Percentiles rank a stretch among this genome's conserved stretches.
phyloP scores from a whole-genome alignment of 768 basidiomycete genomes.

The Suillus americanus region DNA sequence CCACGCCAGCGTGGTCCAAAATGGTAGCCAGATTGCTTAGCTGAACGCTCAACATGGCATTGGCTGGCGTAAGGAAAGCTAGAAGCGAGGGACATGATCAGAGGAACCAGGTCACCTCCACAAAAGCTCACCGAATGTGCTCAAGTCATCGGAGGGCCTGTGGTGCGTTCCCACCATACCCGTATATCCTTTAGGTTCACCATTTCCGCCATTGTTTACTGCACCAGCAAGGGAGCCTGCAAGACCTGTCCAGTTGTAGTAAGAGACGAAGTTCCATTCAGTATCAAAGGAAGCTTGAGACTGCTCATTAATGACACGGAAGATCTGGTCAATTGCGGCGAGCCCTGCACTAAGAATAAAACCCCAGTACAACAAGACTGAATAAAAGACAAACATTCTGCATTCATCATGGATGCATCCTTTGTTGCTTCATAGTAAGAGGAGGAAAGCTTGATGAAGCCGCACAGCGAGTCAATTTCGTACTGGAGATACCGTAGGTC shows the following conservation, averaged over 20 bases:
- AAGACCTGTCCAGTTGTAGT: conserved; percentile 82
- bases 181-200: conserved; percentile 73
- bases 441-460: conserved; percentile 76
- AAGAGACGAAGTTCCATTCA: conserved; percentile 72
- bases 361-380: not conserved
- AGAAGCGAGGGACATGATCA: not conserved
- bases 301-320: conserved; percentile 76
- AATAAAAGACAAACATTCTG: conserved; percentile 48
- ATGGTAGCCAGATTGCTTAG: conserved; percentile 58
- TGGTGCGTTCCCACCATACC: conserved; percentile 77
- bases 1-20: conserved; percentile 48
- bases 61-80: conserved; percentile 79
- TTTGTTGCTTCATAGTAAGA: conserved; percentile 72
- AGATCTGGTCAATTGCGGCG: conserved; percentile 66
- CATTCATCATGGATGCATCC: conserved; percentile 71
- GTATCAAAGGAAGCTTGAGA: conserved; percentile 69
- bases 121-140: conserved; percentile 51
- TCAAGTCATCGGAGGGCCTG: conserved; percentile 74
- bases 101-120: not conserved
- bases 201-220: conserved; percentile 68
- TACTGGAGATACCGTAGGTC: conserved; percentile 42
- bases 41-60: conserved; percentile 82
- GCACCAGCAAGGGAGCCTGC: conserved; percentile 56
- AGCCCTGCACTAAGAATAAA: conserved; percentile 47
- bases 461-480: conserved; percentile 77